phyloP scores from a whole-genome alignment of 768 basidiomycete genomes.

The Rhodotorula graminis region DNA sequence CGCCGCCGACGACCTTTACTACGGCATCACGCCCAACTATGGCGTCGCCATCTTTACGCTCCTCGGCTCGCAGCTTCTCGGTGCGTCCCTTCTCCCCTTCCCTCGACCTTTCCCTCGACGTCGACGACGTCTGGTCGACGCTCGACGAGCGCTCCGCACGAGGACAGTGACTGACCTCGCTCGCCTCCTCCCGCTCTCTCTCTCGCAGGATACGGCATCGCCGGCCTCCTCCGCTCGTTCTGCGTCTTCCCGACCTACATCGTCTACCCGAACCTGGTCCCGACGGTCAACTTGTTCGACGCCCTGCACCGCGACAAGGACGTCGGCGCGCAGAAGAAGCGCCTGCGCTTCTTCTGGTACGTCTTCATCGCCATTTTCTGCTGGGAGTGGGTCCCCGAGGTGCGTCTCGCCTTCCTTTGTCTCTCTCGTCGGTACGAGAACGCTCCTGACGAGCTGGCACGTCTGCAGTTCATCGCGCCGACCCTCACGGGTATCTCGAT shows the following conservation, averaged over 20 bases:
- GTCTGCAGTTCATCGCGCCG: conserved; percentile 40
- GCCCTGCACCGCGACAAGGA: conserved; percentile 44
- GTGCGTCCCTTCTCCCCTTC: too few species aligned
- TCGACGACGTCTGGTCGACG: too few species aligned
- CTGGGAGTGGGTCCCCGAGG: conserved; percentile 31
- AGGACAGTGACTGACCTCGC: too few species aligned
- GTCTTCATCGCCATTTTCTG: conserved; percentile 44
- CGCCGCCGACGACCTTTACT: conserved; percentile 31
- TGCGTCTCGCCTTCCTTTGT: not conserved
- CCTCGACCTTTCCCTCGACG: too few species aligned
- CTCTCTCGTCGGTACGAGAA: not conserved
- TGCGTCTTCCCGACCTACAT: conserved; percentile 41
- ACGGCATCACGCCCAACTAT: conserved; percentile 41
- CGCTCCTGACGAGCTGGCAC: not conserved
- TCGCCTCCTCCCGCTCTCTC: too few species aligned
- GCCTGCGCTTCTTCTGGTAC: conserved; percentile 45
- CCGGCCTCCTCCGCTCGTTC: conserved; percentile 41
- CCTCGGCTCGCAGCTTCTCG: conserved; percentile 23
- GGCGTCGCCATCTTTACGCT: conserved; percentile 46
- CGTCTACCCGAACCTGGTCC: conserved; percentile 37
- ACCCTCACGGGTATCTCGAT: conserved; percentile 43
- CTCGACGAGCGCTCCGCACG: too few species aligned
- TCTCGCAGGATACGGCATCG: conserved; percentile 37
- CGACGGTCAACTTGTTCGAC: conserved; percentile 42
- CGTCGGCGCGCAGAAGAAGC: conserved; percentile 40